Evolutionary conservation across 2,329 filamentous ascomycete species (phyloP).

Genomic region (Tricladium varicosporioides): DNA sequence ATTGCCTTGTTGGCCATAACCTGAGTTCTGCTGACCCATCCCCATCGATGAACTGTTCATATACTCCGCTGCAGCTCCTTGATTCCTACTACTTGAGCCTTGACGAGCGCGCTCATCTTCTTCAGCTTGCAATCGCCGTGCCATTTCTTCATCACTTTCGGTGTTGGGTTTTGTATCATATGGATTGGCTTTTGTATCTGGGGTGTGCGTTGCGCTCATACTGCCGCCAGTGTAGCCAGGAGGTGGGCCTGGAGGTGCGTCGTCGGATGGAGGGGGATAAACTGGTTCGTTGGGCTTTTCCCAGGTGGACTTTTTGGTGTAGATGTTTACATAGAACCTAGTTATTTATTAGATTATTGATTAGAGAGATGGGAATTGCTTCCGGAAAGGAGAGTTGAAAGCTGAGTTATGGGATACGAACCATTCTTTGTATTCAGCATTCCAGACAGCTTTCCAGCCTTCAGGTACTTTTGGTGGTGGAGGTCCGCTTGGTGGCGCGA

Average conservation of each 20-base stretch:
- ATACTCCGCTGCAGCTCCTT: slow-evolving; percentile 3
- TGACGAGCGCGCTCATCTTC: slow-evolving; percentile 62
- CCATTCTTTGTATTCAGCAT: slow-evolving; percentile 87
- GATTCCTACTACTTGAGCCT: slow-evolving; percentile 10
- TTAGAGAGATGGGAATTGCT: too few species aligned
- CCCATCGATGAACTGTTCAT: slow-evolving; percentile 3
- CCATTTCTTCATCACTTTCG: slow-evolving; percentile 70
- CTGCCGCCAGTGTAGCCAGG: slow-evolving; percentile 49
- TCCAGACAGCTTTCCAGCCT: slow-evolving; percentile 84
- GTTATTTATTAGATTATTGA: slow-evolving; percentile 13
- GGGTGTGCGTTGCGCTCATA: slow-evolving; percentile 1
- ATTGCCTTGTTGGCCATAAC: background rate
- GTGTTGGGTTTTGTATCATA: slow-evolving; percentile 46
- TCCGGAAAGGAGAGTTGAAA: background rate
- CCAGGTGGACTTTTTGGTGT: slow-evolving; percentile 90
- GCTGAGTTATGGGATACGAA: slow-evolving; percentile 34
- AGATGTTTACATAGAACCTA: slow-evolving; percentile 88
- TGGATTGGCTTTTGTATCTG: slow-evolving; percentile 67
- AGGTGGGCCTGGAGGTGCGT: slow-evolving; percentile 57
- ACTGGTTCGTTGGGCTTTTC: slow-evolving; percentile 73
- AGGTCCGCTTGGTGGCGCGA: slow-evolving; percentile 31
- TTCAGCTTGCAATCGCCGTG: slow-evolving; percentile 77
- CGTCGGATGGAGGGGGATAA: slow-evolving; percentile 51
- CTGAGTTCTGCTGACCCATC: background rate
- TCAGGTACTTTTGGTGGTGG: slow-evolving; percentile 60